Evolutionary conservation across 2,329 filamentous ascomycete species (phyloP).

Genomic region (Colletotrichum costaricense): DNA sequence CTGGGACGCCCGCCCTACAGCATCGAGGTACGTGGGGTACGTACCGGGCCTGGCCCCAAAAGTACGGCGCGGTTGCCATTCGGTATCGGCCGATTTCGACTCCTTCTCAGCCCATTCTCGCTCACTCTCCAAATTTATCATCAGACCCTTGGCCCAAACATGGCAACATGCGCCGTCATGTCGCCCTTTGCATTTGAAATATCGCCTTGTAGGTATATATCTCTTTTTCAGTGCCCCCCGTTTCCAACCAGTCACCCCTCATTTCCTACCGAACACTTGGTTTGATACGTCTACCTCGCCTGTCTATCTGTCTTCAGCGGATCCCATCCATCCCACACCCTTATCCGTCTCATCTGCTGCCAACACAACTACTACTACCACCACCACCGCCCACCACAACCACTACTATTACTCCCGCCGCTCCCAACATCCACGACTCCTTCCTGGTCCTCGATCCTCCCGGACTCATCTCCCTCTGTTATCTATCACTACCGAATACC

Average conservation of each 20-base stretch:
- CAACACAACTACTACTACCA: neutral
- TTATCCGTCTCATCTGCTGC: conserved; percentile 3
- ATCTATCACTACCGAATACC: conserved; percentile 1
- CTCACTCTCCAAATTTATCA: conserved; percentile 48
- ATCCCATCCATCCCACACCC: conserved; percentile 16
- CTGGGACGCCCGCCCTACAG: conserved; percentile 9
- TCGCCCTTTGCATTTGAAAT: conserved; percentile 36
- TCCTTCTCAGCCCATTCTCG: conserved; percentile 49
- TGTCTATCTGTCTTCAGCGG: conserved; percentile 28
- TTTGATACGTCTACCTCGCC: conserved; percentile 27
- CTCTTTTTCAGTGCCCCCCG: conserved; percentile 24
- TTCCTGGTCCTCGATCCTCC: neutral
- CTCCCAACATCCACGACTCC: neutral
- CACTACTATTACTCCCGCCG: conserved; percentile 12
- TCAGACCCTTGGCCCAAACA: conserved; percentile 42
- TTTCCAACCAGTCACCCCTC: conserved; percentile 9
- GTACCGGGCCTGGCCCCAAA: conserved; percentile 26
- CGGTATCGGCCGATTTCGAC: conserved; percentile 49
- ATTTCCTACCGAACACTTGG: conserved; percentile 14
- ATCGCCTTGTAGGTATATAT: conserved; percentile 31
- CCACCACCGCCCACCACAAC: neutral
- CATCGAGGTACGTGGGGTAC: conserved; percentile 20
- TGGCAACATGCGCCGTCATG: conserved; percentile 36
- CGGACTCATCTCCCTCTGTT: neutral
- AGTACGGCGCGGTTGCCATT: conserved; percentile 33